Conservation (phyloP, 805 yeast genomes). For the Candida loeiensis region DNA sequence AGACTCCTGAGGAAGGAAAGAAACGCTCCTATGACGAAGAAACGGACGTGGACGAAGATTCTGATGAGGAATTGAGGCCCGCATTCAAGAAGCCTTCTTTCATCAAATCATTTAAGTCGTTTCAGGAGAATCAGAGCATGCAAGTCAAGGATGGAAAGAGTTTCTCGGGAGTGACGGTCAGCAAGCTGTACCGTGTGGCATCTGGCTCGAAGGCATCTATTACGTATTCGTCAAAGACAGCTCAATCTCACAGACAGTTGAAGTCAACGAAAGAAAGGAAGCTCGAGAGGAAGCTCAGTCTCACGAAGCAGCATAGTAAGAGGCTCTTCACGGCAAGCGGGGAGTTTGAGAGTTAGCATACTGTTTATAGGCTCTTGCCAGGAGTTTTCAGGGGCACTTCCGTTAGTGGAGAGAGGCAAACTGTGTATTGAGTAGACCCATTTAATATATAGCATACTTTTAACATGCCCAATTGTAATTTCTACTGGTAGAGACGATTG, state of each 20-base stretch:
- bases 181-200: slow-evolving; percentile 52
- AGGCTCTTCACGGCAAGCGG: slow-evolving; percentile 17
- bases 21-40: slow-evolving; percentile 15
- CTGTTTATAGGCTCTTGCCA: no score
- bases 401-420: no score
- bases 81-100: slow-evolving; percentile 44
- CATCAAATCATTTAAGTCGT: slow-evolving; percentile 44
- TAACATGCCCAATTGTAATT: no score
- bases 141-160: slow-evolving; percentile 39
- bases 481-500: neutral
- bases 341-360: no score
- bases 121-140: slow-evolving; percentile 33
- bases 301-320: slow-evolving; percentile 18
- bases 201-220: slow-evolving; percentile 57
- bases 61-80: slow-evolving; percentile 36
- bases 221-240: slow-evolving; percentile 44
- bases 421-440: no score
- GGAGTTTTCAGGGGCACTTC: no score
- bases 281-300: slow-evolving; percentile 23
- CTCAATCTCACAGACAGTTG: slow-evolving; percentile 21
- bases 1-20: slow-evolving; percentile 17
- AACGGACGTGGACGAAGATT: slow-evolving; percentile 22
- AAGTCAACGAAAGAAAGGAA: slow-evolving; percentile 26
- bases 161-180: slow-evolving; percentile 48
- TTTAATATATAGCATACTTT: no score